Evolutionary conservation across 2,329 filamentous ascomycete genomes (phyloP).

Genomic region (Pestalotiopsis sp.): DNA sequence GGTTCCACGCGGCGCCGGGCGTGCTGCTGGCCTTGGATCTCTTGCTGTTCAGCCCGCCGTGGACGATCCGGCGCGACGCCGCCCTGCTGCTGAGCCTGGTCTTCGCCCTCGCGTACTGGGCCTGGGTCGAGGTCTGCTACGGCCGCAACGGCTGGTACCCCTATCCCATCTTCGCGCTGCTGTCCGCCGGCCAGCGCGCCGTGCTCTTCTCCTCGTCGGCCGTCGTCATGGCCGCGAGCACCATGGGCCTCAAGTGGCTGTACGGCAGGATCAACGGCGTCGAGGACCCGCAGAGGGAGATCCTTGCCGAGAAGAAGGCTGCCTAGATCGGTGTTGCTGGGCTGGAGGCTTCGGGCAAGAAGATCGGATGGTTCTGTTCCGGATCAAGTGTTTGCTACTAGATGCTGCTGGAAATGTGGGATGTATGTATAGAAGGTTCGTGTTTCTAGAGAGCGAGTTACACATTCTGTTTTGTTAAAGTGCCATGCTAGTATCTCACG

Average conservation of each 20-base stretch:
- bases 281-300: constrained; percentile 41
- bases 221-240: constrained; percentile 71
- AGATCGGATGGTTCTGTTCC: not conserved
- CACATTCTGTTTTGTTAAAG: not conserved
- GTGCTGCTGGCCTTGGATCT: constrained; percentile 67
- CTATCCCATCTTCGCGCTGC: constrained; percentile 78
- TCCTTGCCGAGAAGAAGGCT: constrained; percentile 18
- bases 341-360: not conserved
- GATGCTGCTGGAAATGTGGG: not conserved
- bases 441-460: not conserved
- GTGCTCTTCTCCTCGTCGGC: constrained; percentile 73
- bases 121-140: constrained; percentile 76
- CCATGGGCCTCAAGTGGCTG: constrained; percentile 68
- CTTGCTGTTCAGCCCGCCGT: constrained; percentile 72
- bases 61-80: constrained; percentile 65
- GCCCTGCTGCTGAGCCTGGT: constrained; percentile 60
- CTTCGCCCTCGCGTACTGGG: constrained; percentile 72
- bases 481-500: not conserved
- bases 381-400: not conserved
- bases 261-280: constrained; percentile 70
- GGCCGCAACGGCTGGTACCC: constrained; percentile 76
- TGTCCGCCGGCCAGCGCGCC: constrained; percentile 67
- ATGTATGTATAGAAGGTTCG: not conserved
- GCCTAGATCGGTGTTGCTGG: not conserved
- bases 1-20: constrained; percentile 69